A percentile compares a stretch with the other conserved stretches of the same genome.
These are phyloP conservation scores for Rhodotorula sp. DNA, from an alignment of 1,284 basidiomycete genomes.

Conservation along the genomic window DNA sequence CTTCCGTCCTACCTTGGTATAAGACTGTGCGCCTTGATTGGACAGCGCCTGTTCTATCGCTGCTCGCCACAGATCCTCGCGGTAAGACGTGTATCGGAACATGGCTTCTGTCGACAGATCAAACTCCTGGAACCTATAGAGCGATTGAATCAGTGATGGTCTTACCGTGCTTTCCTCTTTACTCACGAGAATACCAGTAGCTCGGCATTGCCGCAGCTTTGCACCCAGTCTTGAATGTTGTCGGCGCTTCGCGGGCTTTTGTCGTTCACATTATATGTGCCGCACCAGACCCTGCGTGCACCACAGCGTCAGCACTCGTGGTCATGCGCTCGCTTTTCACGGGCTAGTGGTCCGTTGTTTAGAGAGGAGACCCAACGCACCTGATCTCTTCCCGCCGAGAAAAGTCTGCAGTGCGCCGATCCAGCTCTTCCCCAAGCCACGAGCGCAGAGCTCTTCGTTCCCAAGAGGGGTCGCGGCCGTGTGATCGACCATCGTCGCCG, in stretches of 20 bases:
- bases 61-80: constrained; percentile 38
- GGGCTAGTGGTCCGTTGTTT: too few relatives aligned
- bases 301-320: not conserved
- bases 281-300: not conserved
- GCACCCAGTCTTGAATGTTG: too few relatives aligned
- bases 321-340: too few relatives aligned
- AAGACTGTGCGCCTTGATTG: not conserved
- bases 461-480: not conserved
- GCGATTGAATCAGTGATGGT: too few relatives aligned
- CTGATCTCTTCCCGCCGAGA: constrained; percentile 20
- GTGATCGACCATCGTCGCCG: not conserved
- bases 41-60: constrained; percentile 27
- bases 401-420: constrained; percentile 20
- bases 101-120: constrained; percentile 42
- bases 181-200: too few relatives aligned
- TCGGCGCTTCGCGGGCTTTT: too few relatives aligned
- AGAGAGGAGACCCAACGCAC: constrained; percentile 1
- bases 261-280: too few relatives aligned
- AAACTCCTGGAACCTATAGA: constrained; percentile 40
- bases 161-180: too few relatives aligned
- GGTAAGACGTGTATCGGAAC: constrained; percentile 37
- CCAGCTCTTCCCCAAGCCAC: constrained; percentile 24
- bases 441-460: not conserved
- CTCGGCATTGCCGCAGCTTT: too few relatives aligned
- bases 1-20: constrained; percentile 22